These are phyloP conservation scores for Epichloe sylvatica DNA, from an alignment of 2,329 filamentous ascomycete species.

Conservation along the genomic window DNA sequence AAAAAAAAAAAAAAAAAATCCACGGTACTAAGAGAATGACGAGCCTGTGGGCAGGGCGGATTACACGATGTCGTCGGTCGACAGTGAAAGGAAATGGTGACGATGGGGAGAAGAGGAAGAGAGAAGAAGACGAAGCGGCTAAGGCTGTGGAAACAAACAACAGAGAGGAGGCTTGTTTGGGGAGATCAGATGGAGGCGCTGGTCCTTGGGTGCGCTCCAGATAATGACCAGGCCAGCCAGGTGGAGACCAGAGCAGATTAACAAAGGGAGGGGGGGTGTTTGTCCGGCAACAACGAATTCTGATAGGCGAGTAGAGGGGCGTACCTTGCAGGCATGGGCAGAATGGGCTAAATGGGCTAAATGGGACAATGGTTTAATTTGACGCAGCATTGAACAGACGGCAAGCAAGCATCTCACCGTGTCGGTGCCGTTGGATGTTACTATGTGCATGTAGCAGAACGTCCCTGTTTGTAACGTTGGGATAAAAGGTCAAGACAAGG, in stretches of 20 bases:
- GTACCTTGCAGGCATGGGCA: slow-evolving; percentile 4
- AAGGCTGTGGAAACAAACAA: slow-evolving; percentile 13
- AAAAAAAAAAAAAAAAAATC: too few relatives aligned
- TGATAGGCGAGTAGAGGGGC: background rate
- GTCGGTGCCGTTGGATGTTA: too few relatives aligned
- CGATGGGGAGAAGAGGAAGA: slow-evolving; percentile 19
- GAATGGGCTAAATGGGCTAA: background rate
- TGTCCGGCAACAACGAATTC: background rate
- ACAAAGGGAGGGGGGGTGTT: slow-evolving; percentile 1
- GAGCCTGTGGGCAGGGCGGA: slow-evolving; percentile 41
- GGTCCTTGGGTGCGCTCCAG: background rate
- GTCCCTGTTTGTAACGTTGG: too few relatives aligned
- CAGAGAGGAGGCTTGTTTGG: slow-evolving; percentile 3
- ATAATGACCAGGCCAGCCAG: background rate
- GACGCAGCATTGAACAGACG: background rate
- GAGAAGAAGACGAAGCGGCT: slow-evolving; percentile 10
- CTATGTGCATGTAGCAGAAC: too few relatives aligned
- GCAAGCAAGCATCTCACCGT: background rate
- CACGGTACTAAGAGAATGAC: slow-evolving; percentile 36
- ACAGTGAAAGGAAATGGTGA: slow-evolving; percentile 18
- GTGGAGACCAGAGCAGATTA: background rate
- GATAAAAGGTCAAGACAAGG: too few relatives aligned
- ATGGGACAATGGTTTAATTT: slow-evolving; percentile 4
- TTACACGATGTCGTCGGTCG: slow-evolving; percentile 21
- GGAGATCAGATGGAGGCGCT: slow-evolving; percentile 1